Conservation (phyloP, 1,139 yeast genomes). For the Suhomyces wounanorum region DNA sequence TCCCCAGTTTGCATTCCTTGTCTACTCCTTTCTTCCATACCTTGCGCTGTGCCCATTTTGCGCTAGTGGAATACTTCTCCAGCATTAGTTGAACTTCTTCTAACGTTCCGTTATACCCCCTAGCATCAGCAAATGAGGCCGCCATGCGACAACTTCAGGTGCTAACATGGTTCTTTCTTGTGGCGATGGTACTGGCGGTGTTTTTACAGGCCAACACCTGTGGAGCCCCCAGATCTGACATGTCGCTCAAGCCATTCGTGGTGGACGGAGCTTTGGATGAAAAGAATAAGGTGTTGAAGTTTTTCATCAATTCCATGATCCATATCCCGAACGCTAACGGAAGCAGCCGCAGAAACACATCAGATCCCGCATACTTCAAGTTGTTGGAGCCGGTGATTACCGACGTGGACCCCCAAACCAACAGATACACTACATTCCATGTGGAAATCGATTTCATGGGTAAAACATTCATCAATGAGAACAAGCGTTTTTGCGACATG, state of each 20-base stretch:
- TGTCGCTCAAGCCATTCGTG: slow-evolving; percentile 33
- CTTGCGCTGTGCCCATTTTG: no score
- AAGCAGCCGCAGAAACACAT: slow-evolving; percentile 5
- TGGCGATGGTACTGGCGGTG: slow-evolving; percentile 9
- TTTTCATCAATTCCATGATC: slow-evolving; percentile 42
- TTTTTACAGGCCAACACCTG: slow-evolving; percentile 17
- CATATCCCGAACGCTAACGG: slow-evolving; percentile 13
- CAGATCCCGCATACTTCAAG: slow-evolving; percentile 7
- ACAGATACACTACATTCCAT: slow-evolving; percentile 50
- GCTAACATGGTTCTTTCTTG: slow-evolving; percentile 2
- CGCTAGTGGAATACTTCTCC: no score
- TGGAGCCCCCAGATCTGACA: slow-evolving; percentile 9
- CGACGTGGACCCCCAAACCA: slow-evolving; percentile 49
- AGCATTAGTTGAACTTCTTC: neutral
- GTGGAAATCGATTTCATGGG: slow-evolving; percentile 51
- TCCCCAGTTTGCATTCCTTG: no score
- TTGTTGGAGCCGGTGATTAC: slow-evolving; percentile 23
- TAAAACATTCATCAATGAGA: slow-evolving; percentile 38
- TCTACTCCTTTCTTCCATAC: no score
- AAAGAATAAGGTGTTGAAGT: slow-evolving; percentile 34
- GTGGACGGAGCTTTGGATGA: slow-evolving; percentile 46
- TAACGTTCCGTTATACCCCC: neutral
- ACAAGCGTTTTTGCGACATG: slow-evolving; percentile 49
- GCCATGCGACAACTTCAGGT: slow-evolving; percentile 3
- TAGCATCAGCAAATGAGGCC: neutral